A percentile compares a stretch with the other conserved stretches of the same genome.
Conservation (phyloP, 2,329 filamentous ascomycete species). For the Paraconiothyrium brasiliense region DNA sequence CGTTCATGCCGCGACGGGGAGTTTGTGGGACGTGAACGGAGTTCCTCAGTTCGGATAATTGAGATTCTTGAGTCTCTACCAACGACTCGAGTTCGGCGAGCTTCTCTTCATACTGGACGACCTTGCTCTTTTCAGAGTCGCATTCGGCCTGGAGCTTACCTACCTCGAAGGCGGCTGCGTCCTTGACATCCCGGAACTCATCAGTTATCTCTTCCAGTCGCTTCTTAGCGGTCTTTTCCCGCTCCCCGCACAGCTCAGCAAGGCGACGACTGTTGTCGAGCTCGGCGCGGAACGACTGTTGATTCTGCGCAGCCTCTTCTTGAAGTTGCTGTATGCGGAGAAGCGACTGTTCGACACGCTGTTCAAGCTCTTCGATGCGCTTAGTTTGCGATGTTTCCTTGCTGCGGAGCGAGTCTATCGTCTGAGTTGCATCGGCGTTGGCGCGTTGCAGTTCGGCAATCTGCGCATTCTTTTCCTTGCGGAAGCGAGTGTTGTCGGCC, state of each 20-base stretch:
- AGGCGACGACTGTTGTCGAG: conserved; percentile 82
- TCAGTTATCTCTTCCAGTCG: conserved; percentile 75
- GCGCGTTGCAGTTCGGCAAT: conserved; percentile 88
- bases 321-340: conserved; percentile 84
- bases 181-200: conserved; percentile 69
- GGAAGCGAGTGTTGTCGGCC: conserved; percentile 84
- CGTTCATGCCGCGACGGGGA: conserved; percentile 63
- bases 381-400: conserved; percentile 82
- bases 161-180: conserved; percentile 70
- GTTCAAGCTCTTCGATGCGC: conserved; percentile 82
- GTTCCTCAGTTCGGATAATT: conserved; percentile 56
- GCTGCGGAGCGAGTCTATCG: conserved; percentile 78
- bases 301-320: conserved; percentile 80
- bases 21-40: conserved; percentile 57
- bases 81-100: conserved; percentile 72
- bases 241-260: conserved; percentile 81
- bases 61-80: conserved; percentile 68
- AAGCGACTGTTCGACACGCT: conserved; percentile 86
- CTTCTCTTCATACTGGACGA: conserved; percentile 68
- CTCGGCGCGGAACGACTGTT: conserved; percentile 87
- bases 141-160: conserved; percentile 60
- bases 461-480: conserved; percentile 92
- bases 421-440: conserved; percentile 83
- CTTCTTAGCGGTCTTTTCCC: conserved; percentile 75
- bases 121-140: conserved; percentile 65